phyloP scores from a whole-genome alignment of 441 rosid genomes.

The Raphanus hybrid region DNA sequence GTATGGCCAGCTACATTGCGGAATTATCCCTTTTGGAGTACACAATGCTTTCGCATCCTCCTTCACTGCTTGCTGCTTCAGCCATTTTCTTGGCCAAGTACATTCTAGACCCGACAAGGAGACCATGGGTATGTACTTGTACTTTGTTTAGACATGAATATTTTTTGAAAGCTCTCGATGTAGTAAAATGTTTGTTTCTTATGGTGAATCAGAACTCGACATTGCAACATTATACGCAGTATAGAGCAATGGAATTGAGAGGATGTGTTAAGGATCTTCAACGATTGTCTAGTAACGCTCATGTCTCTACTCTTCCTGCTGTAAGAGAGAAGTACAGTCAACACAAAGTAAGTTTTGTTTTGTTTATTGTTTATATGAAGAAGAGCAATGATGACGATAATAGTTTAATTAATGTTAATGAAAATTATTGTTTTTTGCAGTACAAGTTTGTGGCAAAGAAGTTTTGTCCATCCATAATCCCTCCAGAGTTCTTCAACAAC shows the following conservation, averaged over 20 bases:
- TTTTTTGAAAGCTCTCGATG: too few relatives aligned
- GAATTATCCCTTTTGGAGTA: constrained; percentile 87
- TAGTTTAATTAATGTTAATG: background rate
- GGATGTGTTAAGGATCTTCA: constrained; percentile 61
- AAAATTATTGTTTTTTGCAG: constrained; percentile 30
- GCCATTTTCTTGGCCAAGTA: constrained; percentile 91
- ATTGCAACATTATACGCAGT: constrained; percentile 54
- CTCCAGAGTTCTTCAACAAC: constrained; percentile 50
- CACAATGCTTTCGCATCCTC: constrained; percentile 75
- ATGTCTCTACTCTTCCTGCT: constrained; percentile 44
- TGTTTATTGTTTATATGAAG: too few relatives aligned
- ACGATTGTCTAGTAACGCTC: constrained; percentile 47
- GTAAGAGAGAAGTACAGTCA: constrained; percentile 50
- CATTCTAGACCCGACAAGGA: constrained; percentile 67
- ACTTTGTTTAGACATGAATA: background rate
- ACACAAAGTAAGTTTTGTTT: constrained; percentile 44
- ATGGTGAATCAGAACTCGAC: constrained; percentile 47
- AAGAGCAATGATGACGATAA: background rate
- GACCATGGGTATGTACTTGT: constrained; percentile 71
- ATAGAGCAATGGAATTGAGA: constrained; percentile 48
- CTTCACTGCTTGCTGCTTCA: constrained; percentile 87
- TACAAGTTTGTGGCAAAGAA: constrained; percentile 64
- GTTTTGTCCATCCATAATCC: constrained; percentile 55
- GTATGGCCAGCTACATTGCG: constrained; percentile 76
- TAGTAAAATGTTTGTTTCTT: constrained; percentile 31